phyloP scores from a whole-genome alignment of 495 filamentous ascomycete species.

The Viridothelium virens region DNA sequence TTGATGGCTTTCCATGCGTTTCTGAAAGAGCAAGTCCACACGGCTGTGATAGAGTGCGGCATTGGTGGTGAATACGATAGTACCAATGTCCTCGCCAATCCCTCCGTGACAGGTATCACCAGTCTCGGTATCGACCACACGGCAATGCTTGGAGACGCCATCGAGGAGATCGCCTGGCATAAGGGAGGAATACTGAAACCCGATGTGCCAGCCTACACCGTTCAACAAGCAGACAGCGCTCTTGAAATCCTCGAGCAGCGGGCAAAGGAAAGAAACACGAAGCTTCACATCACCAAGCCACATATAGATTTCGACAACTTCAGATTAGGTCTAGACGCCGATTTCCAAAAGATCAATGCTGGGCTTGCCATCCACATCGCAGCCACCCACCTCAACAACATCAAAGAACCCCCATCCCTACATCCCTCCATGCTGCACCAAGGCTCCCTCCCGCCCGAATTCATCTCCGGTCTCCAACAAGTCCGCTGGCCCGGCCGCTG shows the following conservation, averaged over 20 bases:
- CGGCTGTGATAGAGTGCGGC: slow-evolving; percentile 84
- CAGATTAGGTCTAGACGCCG: slow-evolving; percentile 66
- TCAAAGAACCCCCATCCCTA: slow-evolving; percentile 12
- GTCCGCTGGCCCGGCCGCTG: slow-evolving; percentile 76
- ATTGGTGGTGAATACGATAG: slow-evolving; percentile 90
- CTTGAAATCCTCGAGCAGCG: slow-evolving; percentile 61
- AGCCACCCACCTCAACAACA: slow-evolving; percentile 45
- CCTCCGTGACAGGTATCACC: slow-evolving; percentile 67
- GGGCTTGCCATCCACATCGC: slow-evolving; percentile 72
- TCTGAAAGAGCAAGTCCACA: slow-evolving; percentile 68
- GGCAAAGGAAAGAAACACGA: slow-evolving; percentile 57
- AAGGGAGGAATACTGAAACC: slow-evolving; percentile 88
- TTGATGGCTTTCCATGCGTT: slow-evolving; percentile 87
- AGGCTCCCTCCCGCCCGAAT: slow-evolving; percentile 51
- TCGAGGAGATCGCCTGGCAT: slow-evolving; percentile 94
- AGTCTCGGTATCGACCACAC: slow-evolving; percentile 89
- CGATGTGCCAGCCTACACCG: slow-evolving; percentile 61
- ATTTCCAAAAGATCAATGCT: slow-evolving; percentile 84
- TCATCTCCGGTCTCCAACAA: slow-evolving; percentile 65
- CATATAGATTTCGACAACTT: slow-evolving; percentile 58
- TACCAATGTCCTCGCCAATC: slow-evolving; percentile 77
- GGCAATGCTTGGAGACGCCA: slow-evolving; percentile 66
- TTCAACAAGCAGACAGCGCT: slow-evolving; percentile 60
- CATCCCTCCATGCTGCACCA: slow-evolving; percentile 29
- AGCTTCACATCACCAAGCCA: slow-evolving; percentile 52